Conservation (phyloP, 257 asterid genomes). For the Nicotiana attenuata region DNA sequence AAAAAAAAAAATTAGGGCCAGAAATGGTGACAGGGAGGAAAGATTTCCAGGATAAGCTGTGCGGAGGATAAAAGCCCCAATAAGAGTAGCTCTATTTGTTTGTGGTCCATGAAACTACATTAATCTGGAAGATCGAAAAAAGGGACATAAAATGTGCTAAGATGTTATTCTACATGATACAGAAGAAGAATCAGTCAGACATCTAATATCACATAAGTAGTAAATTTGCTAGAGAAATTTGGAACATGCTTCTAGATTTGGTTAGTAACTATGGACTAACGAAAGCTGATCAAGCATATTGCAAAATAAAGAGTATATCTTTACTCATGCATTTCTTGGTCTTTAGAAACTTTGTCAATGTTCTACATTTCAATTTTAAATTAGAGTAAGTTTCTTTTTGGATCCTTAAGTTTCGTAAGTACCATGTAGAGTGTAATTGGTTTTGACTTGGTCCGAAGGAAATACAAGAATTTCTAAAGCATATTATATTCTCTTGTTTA, state of each 20-base stretch:
- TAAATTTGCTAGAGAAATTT: not conserved
- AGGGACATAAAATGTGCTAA: not conserved
- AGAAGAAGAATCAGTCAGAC: not conserved
- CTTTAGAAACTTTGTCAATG: not conserved
- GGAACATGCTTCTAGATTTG: not conserved
- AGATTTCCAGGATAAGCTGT: not conserved
- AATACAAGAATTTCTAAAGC: not conserved
- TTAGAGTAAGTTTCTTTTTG: too few species aligned
- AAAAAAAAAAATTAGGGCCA: not conserved
- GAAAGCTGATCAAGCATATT: not conserved
- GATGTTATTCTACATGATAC: not conserved
- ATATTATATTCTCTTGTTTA: not conserved
- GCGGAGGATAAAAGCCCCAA: not conserved
- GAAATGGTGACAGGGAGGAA: not conserved
- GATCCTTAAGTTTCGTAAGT: too few species aligned
- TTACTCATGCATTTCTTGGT: not conserved
- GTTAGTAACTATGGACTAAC: not conserved
- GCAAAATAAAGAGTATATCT: not conserved
- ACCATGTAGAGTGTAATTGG: not conserved
- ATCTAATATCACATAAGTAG: not conserved
- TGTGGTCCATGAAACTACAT: not conserved
- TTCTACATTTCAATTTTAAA: not conserved
- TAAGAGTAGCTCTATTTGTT: not conserved
- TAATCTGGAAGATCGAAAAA: not conserved
- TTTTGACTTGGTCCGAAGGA: not conserved